Evolutionary conservation across 768 basidiomycete genomes (phyloP).

Genomic region (Omphalotus guepiniiformis): DNA sequence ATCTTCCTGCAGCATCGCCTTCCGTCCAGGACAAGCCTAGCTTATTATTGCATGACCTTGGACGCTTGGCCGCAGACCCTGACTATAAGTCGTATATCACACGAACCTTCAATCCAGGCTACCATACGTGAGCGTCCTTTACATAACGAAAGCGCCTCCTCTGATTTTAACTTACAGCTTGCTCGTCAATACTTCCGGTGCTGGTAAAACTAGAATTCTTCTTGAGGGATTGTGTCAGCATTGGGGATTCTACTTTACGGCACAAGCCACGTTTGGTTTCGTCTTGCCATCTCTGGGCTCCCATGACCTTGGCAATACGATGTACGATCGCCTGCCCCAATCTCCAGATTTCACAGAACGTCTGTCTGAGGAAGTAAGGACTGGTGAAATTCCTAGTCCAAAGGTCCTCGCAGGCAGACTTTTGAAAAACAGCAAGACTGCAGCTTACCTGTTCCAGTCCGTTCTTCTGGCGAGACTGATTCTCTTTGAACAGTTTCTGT

Average conservation of each 20-base stretch:
- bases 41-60: too few species aligned
- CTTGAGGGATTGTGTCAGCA: conserved; percentile 6
- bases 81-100: too few species aligned
- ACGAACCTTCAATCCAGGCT: too few species aligned
- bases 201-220: conserved; percentile 7
- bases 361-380: too few species aligned
- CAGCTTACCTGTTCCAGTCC: background rate
- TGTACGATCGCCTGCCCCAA: background rate
- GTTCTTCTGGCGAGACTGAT: background rate
- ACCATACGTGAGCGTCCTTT: too few species aligned
- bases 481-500: background rate
- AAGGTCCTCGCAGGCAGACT: background rate
- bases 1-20: too few species aligned
- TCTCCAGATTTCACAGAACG: background rate
- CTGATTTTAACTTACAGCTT: too few species aligned
- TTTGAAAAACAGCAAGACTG: background rate
- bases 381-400: background rate
- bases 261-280: background rate
- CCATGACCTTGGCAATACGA: background rate
- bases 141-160: too few species aligned
- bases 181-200: conserved; percentile 3
- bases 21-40: too few species aligned
- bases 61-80: too few species aligned
- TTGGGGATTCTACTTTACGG: conserved; percentile 8
- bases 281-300: background rate